Conservation (phyloP, 2,329 filamentous ascomycete genomes). For the Claviceps digitariae region DNA sequence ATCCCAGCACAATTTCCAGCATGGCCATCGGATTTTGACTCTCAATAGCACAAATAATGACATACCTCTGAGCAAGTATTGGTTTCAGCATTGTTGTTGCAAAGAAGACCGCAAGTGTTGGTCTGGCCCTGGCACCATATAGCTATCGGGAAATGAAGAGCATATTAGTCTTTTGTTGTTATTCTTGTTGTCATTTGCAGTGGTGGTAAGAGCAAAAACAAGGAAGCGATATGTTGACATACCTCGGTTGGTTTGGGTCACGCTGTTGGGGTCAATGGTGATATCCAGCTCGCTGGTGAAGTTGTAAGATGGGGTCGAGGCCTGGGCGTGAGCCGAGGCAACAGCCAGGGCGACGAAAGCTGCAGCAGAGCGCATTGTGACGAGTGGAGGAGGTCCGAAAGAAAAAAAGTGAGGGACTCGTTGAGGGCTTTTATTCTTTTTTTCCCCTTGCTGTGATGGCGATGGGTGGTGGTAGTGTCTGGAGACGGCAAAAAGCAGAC, state of each 20-base stretch:
- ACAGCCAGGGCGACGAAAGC: slow-evolving; percentile 31
- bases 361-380: slow-evolving; percentile 26
- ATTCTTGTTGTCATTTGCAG: neutral
- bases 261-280: slow-evolving; percentile 25
- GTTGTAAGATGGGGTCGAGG: slow-evolving; percentile 17
- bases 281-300: slow-evolving; percentile 29
- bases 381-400: slow-evolving; percentile 6
- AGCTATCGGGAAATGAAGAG: slow-evolving; percentile 19
- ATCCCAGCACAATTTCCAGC: slow-evolving; percentile 2
- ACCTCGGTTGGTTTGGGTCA: slow-evolving; percentile 26
- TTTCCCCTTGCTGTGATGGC: neutral
- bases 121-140: slow-evolving; percentile 38
- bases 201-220: neutral
- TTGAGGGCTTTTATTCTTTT: neutral
- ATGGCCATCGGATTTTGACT: no score
- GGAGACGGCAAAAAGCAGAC: neutral
- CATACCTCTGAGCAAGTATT: slow-evolving; percentile 37
- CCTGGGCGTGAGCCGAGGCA: slow-evolving; percentile 25
- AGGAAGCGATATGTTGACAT: slow-evolving; percentile 11
- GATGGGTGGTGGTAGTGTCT: neutral
- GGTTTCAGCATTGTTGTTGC: slow-evolving; percentile 20
- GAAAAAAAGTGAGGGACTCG: neutral
- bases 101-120: slow-evolving; percentile 37
- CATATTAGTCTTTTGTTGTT: slow-evolving; percentile 1
- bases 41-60: neutral